Evolutionary conservation across 192 early-diverging fungal species (phyloP).

Genomic region (Entomortierella parvispora): DNA sequence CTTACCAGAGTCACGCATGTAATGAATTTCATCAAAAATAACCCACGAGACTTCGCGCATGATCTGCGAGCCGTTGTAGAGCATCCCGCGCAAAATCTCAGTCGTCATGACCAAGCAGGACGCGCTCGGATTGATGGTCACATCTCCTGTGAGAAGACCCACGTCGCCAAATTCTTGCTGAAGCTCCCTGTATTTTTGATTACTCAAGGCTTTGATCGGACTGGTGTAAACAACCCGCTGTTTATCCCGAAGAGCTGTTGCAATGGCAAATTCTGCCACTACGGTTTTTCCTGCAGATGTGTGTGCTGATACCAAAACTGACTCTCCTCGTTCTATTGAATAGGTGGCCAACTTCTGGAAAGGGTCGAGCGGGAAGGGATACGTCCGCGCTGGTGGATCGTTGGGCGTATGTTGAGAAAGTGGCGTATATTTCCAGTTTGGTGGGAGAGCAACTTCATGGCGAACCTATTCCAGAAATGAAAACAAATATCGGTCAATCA

Average conservation of each 20-base stretch:
- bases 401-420: slow-evolving; percentile 83
- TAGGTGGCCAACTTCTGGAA: slow-evolving; percentile 89
- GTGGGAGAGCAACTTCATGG: slow-evolving; percentile 94
- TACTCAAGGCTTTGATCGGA: slow-evolving; percentile 97
- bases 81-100: slow-evolving; percentile 93
- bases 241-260: slow-evolving; percentile 82
- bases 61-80: slow-evolving; percentile 93
- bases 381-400: slow-evolving; percentile 82
- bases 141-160: slow-evolving; percentile 97
- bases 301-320: slow-evolving; percentile 93
- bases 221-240: slow-evolving; percentile 97
- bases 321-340: slow-evolving; percentile 90
- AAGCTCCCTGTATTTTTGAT: slow-evolving; percentile 97
- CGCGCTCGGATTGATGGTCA: slow-evolving; percentile 91
- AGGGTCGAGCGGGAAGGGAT: slow-evolving; percentile 93
- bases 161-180: slow-evolving; percentile 94
- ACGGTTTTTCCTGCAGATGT: slow-evolving; percentile 98
- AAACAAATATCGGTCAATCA: background rate
- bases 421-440: slow-evolving; percentile 85
- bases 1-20: slow-evolving; percentile 90
- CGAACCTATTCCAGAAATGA: slow-evolving; percentile 64
- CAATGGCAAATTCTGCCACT: slow-evolving; percentile 97
- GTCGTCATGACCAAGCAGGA: slow-evolving; percentile 97
- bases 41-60: slow-evolving; percentile 98
- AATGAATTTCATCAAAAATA: slow-evolving; percentile 97